These are phyloP conservation scores for Chlorokybus atmophyticus DNA, from an alignment of 139 green algal species.

Conservation along the genomic window DNA sequence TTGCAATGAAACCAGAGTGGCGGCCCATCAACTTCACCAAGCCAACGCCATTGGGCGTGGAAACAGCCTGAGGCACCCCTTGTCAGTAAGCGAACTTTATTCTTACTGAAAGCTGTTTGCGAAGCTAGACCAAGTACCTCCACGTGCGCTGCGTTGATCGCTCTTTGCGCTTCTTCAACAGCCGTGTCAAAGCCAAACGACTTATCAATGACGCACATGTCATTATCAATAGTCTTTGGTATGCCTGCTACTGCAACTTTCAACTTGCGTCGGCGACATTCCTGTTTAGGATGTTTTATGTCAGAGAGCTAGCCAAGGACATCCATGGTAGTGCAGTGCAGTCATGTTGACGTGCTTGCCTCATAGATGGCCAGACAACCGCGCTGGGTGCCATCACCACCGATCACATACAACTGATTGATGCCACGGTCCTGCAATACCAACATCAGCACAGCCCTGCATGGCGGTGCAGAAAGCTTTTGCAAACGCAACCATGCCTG, in stretches of 20 bases:
- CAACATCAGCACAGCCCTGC: too few species aligned
- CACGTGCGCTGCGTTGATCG: conserved; percentile 83
- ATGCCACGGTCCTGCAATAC: conserved; percentile 90
- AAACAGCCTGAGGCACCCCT: conserved; percentile 81
- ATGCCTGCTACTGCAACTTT: conserved; percentile 49
- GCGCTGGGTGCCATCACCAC: conserved; percentile 31
- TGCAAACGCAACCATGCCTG: too few species aligned
- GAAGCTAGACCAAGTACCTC: not conserved
- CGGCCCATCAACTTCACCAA: conserved; percentile 98
- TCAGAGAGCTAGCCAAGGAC: too few species aligned
- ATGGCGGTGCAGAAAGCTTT: too few species aligned
- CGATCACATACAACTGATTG: conserved; percentile 90
- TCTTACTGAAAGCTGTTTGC: not conserved
- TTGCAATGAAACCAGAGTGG: conserved; percentile 89
- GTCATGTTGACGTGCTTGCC: not conserved
- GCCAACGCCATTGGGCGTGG: conserved; percentile 63
- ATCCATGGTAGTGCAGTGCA: conserved; percentile 1
- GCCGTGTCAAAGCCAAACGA: conserved; percentile 83
- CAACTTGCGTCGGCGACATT: conserved; percentile 13
- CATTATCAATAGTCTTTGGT: conserved; percentile 98
- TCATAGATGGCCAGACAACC: conserved; percentile 22
- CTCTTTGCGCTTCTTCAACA: conserved; percentile 88
- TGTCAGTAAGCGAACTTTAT: too few species aligned
- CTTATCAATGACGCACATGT: conserved; percentile 76
- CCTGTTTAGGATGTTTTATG: too few species aligned